phyloP scores from a whole-genome alignment of 2,329 filamentous ascomycete genomes.

The Fusarium sp. region DNA sequence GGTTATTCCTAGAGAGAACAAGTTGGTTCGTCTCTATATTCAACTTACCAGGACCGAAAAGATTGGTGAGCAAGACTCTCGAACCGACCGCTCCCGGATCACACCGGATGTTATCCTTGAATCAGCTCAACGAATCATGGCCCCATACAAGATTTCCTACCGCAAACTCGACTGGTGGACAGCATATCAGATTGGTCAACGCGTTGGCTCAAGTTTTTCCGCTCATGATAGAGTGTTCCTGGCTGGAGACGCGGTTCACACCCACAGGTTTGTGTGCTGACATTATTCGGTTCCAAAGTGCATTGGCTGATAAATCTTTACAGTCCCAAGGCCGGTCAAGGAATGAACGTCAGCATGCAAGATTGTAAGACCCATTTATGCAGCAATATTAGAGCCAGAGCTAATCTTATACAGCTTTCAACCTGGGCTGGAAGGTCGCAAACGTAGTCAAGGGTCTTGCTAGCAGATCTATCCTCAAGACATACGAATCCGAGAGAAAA shows the following conservation, averaged over 20 bases:
- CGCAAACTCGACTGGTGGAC: slow-evolving; percentile 46
- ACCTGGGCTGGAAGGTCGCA: slow-evolving; percentile 71
- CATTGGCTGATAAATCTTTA: neutral
- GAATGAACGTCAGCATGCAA: slow-evolving; percentile 82
- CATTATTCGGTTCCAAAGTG: no score
- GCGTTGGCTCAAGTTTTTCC: slow-evolving; percentile 58
- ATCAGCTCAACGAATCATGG: slow-evolving; percentile 67
- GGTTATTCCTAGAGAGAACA: slow-evolving; percentile 48
- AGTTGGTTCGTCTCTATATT: slow-evolving; percentile 46
- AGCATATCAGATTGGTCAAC: slow-evolving; percentile 75
- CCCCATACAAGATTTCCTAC: slow-evolving; percentile 66
- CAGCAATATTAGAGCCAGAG: neutral
- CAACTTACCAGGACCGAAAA: slow-evolving; percentile 25
- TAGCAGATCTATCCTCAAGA: slow-evolving; percentile 53
- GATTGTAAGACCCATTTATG: slow-evolving; percentile 56
- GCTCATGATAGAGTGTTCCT: slow-evolving; percentile 75
- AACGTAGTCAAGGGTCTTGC: slow-evolving; percentile 55
- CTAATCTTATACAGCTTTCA: slow-evolving; percentile 48
- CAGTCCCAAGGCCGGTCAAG: slow-evolving; percentile 76
- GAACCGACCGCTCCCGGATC: slow-evolving; percentile 12
- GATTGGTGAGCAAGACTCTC: slow-evolving; percentile 16
- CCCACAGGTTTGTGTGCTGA: slow-evolving; percentile 49
- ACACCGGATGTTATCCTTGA: slow-evolving; percentile 62
- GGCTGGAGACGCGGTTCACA: slow-evolving; percentile 74
- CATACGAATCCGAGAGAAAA: slow-evolving; percentile 68